Conservation (phyloP, 352 stramenopile species). For the Phytophthora syringae region DNA sequence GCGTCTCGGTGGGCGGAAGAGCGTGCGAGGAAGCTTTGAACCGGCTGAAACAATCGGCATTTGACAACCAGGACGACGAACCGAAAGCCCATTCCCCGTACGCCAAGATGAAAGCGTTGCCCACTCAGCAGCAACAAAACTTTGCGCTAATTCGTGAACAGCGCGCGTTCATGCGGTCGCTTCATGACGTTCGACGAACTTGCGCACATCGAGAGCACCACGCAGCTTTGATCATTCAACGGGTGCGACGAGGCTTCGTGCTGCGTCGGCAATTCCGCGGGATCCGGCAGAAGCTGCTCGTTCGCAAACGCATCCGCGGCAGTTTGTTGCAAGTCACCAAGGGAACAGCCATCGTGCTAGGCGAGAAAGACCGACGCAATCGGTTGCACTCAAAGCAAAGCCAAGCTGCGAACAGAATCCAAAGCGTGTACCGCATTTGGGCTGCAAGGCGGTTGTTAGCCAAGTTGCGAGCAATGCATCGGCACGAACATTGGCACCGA, state of each 20-base stretch:
- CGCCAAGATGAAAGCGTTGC: conserved; percentile 12
- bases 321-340: conserved; percentile 68
- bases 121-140: conserved; percentile 31
- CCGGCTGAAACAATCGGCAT: conserved; percentile 5
- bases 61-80: conserved; percentile 29
- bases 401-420: conserved; percentile 40
- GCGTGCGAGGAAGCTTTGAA: conserved; percentile 16
- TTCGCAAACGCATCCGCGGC: conserved; percentile 69
- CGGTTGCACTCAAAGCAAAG: conserved; percentile 31
- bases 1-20: conserved; percentile 32
- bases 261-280: conserved; percentile 53
- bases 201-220: conserved; percentile 46
- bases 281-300: conserved; percentile 57
- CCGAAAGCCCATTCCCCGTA: conserved; percentile 21
- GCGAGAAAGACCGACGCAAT: conserved; percentile 58
- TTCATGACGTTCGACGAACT: conserved; percentile 35
- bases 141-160: conserved; percentile 50
- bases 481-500: conserved; percentile 25
- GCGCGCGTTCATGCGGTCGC: conserved; percentile 53
- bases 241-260: conserved; percentile 56
- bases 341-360: conserved; percentile 66
- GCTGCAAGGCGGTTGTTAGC: conserved; percentile 28
- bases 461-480: conserved; percentile 40
- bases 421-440: conserved; percentile 45
- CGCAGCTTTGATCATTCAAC: conserved; percentile 61